A percentile compares a stretch with the other conserved stretches of the same genome.
These are phyloP conservation scores for Panicum hallii DNA, from an alignment of 202 grass and related monocot genomes.

Conservation along the genomic window DNA sequence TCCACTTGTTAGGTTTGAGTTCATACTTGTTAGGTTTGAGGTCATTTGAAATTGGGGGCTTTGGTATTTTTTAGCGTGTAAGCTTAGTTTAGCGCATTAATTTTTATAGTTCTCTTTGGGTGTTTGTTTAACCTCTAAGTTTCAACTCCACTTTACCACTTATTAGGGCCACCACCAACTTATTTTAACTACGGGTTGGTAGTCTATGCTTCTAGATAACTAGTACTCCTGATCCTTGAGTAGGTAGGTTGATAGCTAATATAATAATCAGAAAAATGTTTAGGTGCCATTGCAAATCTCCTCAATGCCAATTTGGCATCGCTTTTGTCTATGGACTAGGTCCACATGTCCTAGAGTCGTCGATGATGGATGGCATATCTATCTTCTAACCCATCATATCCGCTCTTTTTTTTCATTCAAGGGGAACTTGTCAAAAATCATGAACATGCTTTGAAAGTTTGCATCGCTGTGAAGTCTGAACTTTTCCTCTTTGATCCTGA, in stretches of 20 bases:
- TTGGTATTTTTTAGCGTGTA: not conserved
- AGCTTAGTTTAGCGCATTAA: not conserved
- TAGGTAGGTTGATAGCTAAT: not conserved
- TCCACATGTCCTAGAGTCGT: not conserved
- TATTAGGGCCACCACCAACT: not conserved
- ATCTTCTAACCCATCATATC: too few relatives aligned
- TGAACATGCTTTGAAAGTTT: too few relatives aligned
- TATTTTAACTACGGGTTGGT: not conserved
- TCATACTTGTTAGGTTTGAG: not conserved
- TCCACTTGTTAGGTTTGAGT: not conserved
- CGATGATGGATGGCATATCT: too few relatives aligned
- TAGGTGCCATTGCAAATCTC: not conserved
- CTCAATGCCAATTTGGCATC: not conserved
- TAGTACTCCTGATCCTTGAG: not conserved
- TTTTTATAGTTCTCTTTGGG: not conserved
- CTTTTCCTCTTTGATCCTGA: not conserved
- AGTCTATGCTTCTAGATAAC: not conserved
- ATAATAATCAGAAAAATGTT: not conserved
- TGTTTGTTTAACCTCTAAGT: not conserved
- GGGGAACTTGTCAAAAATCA: too few relatives aligned
- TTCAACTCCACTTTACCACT: not conserved
- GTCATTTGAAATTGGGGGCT: not conserved
- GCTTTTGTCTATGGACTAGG: not conserved
- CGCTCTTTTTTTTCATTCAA: too few relatives aligned
- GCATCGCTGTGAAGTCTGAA: not conserved